A percentile compares a stretch with the other conserved stretches of the same genome.
Evolutionary conservation across 2,329 filamentous ascomycete genomes (phyloP).

Genomic region (Pseudocercospora vitis): DNA sequence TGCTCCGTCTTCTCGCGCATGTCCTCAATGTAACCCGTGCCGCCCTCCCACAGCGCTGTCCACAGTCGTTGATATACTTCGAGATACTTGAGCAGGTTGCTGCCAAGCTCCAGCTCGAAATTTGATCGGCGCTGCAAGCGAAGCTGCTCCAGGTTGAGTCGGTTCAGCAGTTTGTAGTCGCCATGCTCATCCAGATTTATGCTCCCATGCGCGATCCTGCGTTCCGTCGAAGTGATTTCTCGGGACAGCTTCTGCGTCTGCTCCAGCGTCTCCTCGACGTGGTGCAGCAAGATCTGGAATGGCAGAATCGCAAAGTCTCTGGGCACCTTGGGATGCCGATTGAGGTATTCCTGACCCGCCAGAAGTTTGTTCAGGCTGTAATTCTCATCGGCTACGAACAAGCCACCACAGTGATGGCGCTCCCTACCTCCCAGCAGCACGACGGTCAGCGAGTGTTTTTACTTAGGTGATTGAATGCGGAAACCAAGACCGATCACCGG

Average conservation of each 20-base stretch:
- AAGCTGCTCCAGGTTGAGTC: slow-evolving; percentile 38
- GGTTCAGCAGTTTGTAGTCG: slow-evolving; percentile 39
- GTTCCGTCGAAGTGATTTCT: slow-evolving; percentile 35
- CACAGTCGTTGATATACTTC: slow-evolving; percentile 36
- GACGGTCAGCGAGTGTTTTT: too few species aligned
- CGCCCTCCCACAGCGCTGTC: slow-evolving; percentile 35
- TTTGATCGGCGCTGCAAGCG: slow-evolving; percentile 35
- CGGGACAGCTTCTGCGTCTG: slow-evolving; percentile 35
- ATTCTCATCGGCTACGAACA: slow-evolving; percentile 34
- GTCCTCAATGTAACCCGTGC: slow-evolving; percentile 37
- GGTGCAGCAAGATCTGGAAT: slow-evolving; percentile 34
- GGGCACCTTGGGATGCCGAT: slow-evolving; percentile 38
- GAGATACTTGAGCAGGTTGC: slow-evolving; percentile 37
- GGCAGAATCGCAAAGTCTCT: slow-evolving; percentile 38
- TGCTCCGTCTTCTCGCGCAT: slow-evolving; percentile 39
- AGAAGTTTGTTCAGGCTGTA: slow-evolving; percentile 34
- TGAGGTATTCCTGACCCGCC: slow-evolving; percentile 32
- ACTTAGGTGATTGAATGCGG: too few species aligned
- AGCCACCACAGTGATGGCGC: slow-evolving; percentile 33
- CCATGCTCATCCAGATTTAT: slow-evolving; percentile 37
- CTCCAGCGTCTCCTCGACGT: slow-evolving; percentile 36
- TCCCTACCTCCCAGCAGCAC: too few species aligned
- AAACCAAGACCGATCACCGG: too few species aligned
- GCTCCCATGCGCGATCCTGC: slow-evolving; percentile 36
- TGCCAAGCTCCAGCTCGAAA: slow-evolving; percentile 37